Evolutionary conservation across 148 eudicot species (phyloP), one percentile per base, ranked within the genome.

Genomic region (Vaccinium vitisidaea): DNA sequence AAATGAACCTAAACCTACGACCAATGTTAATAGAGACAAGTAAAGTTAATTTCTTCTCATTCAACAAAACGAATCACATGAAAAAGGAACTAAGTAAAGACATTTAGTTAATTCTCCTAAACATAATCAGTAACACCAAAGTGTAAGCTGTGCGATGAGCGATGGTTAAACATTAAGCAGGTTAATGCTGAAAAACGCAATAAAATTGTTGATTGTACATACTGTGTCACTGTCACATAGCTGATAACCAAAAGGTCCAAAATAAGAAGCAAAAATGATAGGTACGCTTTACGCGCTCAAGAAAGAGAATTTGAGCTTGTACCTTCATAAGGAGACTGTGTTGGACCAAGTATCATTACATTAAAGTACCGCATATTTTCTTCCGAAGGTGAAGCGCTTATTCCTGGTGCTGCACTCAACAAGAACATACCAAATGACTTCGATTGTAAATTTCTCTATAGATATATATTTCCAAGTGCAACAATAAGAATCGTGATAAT

Each of bases 271-370:
- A 2, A 52, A 32, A 21, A 13, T 3, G 18, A 18, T 46, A 79
- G 15, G 46, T 30, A 43, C 0, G 46, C 46, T 0, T 5, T 43
- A 43, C 5, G 0, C 6, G 46, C 46, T 73, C 32, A 39, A 11
- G 55, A 18, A 75, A 77, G 63, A 83, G 30, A 80, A 50, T 43
- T 46, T 63, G 21, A 58, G 23, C 32, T 32, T 74, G 79, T 74
- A 94, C 98, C 99, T 96, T 96, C 99, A 87, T 96, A 96, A 69
- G 99, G 99, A 88, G 99, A 96, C 86, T 96, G 99, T 13, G 97
- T 85, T 82, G 99, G 99, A 48, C 99, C 98, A 81, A 96, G 98
- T 85, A 96, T 93, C 98, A 96, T 96, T 46, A 96, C 98, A 87
- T 94, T 95, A 55, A 96, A 96, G 85, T 96, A 94, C 19, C 98